phyloP scores from a whole-genome alignment of 257 asterid genomes.

The Solanum dulcamara region DNA sequence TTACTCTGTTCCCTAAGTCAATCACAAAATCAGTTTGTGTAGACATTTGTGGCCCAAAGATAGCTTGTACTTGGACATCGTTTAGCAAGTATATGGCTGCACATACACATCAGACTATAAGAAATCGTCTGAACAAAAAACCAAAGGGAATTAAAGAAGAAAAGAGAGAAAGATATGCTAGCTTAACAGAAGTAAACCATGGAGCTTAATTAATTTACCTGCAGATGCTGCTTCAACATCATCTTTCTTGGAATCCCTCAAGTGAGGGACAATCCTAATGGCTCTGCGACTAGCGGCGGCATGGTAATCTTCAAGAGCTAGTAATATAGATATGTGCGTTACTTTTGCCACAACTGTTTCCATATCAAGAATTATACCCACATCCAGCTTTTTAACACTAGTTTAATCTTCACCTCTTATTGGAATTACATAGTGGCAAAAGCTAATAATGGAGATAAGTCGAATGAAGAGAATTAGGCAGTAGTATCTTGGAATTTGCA shows the following conservation, averaged over 20 bases:
- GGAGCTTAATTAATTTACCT: not conserved
- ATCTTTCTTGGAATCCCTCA: constrained; percentile 19
- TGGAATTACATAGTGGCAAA: not conserved
- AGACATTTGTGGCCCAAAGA: constrained; percentile 33
- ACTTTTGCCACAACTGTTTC: constrained; percentile 14
- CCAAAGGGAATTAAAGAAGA: not conserved
- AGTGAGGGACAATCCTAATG: constrained; percentile 20
- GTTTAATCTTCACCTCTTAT: not conserved
- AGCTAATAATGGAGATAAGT: not conserved
- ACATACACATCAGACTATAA: not conserved
- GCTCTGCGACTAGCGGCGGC: not conserved
- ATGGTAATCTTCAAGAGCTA: constrained; percentile 36
- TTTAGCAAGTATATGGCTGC: constrained; percentile 42
- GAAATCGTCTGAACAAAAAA: not conserved
- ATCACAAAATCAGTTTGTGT: constrained; percentile 32
- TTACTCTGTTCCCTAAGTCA: constrained; percentile 24
- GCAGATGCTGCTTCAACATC: constrained; percentile 25
- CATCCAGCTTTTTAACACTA: constrained; percentile 1
- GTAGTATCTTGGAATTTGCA: constrained; percentile 1
- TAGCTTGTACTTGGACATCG: constrained; percentile 27
- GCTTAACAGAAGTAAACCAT: not conserved
- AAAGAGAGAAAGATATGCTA: not conserved
- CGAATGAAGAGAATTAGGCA: not conserved
- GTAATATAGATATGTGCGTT: constrained; percentile 12
- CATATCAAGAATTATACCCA: constrained; percentile 31